These are phyloP conservation scores for Trichoderma brevicompactum DNA, from an alignment of 2,329 filamentous ascomycete genomes.

Conservation along the genomic window DNA sequence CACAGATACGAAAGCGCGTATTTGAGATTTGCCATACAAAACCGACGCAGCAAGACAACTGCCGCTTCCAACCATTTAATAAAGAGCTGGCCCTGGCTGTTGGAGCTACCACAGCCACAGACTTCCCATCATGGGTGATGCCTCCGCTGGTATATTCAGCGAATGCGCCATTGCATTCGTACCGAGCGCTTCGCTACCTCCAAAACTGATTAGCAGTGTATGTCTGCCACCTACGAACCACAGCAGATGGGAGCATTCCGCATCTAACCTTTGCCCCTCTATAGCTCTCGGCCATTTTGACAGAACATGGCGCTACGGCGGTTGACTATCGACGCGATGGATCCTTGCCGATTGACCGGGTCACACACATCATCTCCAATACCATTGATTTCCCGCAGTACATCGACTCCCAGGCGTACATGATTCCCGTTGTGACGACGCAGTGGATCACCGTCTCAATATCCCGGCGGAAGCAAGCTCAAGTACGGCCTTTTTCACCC, in stretches of 20 bases:
- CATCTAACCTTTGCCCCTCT: background rate
- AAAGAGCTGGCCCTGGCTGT: background rate
- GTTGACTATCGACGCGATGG: conserved; percentile 54
- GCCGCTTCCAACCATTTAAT: background rate
- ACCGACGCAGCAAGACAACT: background rate
- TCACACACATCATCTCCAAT: conserved; percentile 65
- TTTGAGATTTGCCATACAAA: background rate
- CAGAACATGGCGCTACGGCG: conserved; percentile 56
- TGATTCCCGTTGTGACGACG: conserved; percentile 83
- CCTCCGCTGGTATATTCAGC: conserved; percentile 43
- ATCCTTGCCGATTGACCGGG: conserved; percentile 51
- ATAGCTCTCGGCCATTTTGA: conserved; percentile 39
- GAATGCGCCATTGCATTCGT: conserved; percentile 54
- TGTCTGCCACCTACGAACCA: background rate
- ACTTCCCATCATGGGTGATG: conserved; percentile 38
- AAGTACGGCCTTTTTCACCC: conserved; percentile 83
- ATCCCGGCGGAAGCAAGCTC: conserved; percentile 69
- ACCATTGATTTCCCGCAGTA: conserved; percentile 94
- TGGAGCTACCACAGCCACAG: background rate
- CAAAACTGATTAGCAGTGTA: conserved; percentile 50
- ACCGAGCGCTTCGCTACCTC: conserved; percentile 47
- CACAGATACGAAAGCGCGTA: background rate
- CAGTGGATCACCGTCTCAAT: conserved; percentile 79
- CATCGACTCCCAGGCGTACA: conserved; percentile 69
- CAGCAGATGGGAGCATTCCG: background rate